phyloP scores from a whole-genome alignment of 208 protist species.

The Herpetomonas tarakana region DNA sequence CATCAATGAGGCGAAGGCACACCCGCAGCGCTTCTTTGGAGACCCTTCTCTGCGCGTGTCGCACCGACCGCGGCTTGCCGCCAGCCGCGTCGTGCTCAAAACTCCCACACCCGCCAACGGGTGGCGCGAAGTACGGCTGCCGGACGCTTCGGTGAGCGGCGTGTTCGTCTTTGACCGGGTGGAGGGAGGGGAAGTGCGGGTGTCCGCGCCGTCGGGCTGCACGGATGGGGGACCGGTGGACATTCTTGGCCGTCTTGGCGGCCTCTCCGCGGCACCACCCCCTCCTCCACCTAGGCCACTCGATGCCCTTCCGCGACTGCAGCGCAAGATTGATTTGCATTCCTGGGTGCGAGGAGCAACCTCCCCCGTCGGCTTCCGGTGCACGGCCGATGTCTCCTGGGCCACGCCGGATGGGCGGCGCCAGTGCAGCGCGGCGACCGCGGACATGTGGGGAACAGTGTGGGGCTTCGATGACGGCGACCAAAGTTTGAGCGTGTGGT shows the following conservation, averaged over 20 bases:
- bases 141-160: background rate
- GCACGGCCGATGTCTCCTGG: background rate
- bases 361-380: background rate
- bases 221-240: no score
- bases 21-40: slow-evolving; percentile 26
- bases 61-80: background rate
- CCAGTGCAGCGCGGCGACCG: background rate
- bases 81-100: background rate
- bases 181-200: no score
- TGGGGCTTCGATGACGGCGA: background rate
- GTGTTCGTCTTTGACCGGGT: background rate
- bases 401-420: background rate
- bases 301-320: no score
- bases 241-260: no score
- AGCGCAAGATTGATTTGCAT: background rate
- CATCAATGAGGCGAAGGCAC: slow-evolving; percentile 17
- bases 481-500: background rate
- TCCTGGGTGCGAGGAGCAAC: background rate
- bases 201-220: no score
- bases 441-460: background rate
- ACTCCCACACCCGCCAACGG: background rate
- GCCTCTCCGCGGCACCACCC: no score
- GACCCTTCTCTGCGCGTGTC: slow-evolving; percentile 11
- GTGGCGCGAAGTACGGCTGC: background rate
- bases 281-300: no score